Base-by-base conservation (phyloP, 352 stramenopile species). In the Phytophthora rubi region DNA sequence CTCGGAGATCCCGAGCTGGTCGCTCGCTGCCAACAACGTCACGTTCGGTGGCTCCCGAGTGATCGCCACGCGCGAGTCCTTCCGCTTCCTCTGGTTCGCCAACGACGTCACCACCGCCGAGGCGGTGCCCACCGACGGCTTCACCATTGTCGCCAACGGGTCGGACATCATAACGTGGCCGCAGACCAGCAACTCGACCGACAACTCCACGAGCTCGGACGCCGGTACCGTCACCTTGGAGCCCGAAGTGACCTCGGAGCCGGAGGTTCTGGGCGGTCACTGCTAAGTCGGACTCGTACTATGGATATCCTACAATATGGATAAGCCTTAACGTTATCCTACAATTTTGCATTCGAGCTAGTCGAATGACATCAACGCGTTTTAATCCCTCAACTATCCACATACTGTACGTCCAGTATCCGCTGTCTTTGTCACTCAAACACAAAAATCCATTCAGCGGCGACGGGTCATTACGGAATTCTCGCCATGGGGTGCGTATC, bases 31-130 rank as follows among this genome's bases (percentile, higher is more conserved):
- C 6, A 85, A 83, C 65, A 83, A 85, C 66, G 68, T 75, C 59
- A 74, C 68, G 4, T 88, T 82, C 48, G 81, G 81, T 15, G 71
- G 75, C 45, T 85, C 78, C 16, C 75, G 76, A 9, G 68, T 89
- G 16, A 82, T 81, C 48, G 78, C 74, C 30, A 86, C 76, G 3
- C 78, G 81, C 28, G 65, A 81, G 21, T 83, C 77, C 0, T 73
- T 88, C 47, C 75, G 75, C 54, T 77, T 72, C 42, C 18, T 85
- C 18, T 85, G 77, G 80, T 82, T 88, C 33, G 77, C 75, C 57
- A 88, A 85, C 39, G 70, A 83, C 39, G 71, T 75, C 30, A 59
- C 59, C 53, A 82, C 70, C 3, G 21, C 54, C 0, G 75, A 77
- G 26, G 73, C 68, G 2, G 78, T 86, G 23, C 68, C 78, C 0